phyloP scores from a whole-genome alignment of 441 rosid genomes.

The Erysimum cheiri region DNA sequence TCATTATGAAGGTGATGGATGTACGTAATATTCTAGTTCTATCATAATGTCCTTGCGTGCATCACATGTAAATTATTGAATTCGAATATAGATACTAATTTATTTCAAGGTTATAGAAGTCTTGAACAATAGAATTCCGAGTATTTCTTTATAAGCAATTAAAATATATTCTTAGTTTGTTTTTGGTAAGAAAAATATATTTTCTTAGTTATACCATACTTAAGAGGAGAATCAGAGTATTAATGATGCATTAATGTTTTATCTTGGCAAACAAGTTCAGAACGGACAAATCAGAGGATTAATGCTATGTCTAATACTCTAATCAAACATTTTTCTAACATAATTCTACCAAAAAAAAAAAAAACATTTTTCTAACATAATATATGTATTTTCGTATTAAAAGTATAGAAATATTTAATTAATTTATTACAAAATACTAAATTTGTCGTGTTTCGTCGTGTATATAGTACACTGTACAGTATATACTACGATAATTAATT shows the following conservation, averaged over 20 bases:
- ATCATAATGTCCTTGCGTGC: neutral
- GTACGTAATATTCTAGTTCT: neutral
- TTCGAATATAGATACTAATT: neutral
- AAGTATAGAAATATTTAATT: neutral
- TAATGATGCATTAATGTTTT: neutral
- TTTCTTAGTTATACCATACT: neutral
- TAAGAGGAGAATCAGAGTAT: neutral
- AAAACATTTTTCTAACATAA: neutral
- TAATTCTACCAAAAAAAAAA: too few relatives aligned
- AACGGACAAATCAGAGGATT: neutral
- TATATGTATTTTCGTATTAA: neutral
- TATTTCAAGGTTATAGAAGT: neutral
- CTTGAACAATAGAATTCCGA: neutral
- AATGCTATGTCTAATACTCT: neutral
- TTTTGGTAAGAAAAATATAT: too few relatives aligned
- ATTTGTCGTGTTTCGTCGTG: neutral
- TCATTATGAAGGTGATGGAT: neutral
- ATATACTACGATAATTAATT: too few relatives aligned
- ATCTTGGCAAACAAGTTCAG: constrained; percentile 5
- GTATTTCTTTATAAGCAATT: neutral
- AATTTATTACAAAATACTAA: neutral
- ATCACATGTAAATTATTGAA: neutral
- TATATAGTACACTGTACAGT: too few relatives aligned
- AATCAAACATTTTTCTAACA: neutral
- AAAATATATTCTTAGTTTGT: neutral